Evolutionary conservation across 2,329 filamentous ascomycete genomes (phyloP).

Genomic region (Emergomyces africanus): DNA sequence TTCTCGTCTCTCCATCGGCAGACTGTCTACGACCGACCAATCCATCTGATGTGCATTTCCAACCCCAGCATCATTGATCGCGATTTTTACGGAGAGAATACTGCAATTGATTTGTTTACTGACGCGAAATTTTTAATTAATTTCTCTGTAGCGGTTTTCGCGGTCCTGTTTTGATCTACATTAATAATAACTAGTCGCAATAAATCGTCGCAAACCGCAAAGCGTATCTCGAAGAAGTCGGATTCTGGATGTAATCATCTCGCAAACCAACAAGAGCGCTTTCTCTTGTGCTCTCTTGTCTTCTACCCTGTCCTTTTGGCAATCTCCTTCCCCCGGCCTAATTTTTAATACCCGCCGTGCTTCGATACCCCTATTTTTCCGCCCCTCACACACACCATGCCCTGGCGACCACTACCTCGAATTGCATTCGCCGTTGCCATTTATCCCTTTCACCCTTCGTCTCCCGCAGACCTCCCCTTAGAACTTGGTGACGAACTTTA

Average conservation of each 20-base stretch:
- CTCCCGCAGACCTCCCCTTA: constrained; percentile 81
- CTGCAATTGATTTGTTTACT: not conserved
- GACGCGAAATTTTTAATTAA: not conserved
- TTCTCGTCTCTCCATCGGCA: not conserved
- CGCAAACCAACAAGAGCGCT: not conserved
- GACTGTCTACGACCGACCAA: not conserved
- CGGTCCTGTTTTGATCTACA: not conserved
- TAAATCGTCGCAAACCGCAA: too few relatives aligned
- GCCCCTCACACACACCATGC: constrained; percentile 45
- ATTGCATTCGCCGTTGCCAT: constrained; percentile 97
- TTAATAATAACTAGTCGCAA: not conserved
- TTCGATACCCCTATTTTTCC: not conserved
- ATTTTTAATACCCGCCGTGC: not conserved
- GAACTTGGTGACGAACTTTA: constrained; percentile 98
- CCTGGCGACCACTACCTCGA: constrained; percentile 91
- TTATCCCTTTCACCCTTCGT: constrained; percentile 80
- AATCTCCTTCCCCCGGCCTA: not conserved
- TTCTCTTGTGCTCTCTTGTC: not conserved
- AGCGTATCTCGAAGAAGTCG: not conserved
- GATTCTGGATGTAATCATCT: not conserved
- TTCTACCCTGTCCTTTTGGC: not conserved
- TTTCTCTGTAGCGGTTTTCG: not conserved
- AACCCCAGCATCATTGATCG: not conserved
- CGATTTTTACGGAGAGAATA: not conserved
- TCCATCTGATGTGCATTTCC: not conserved